Evolutionary conservation across 306 rosid species (phyloP).

Genomic region (Cucumis cinereus): DNA sequence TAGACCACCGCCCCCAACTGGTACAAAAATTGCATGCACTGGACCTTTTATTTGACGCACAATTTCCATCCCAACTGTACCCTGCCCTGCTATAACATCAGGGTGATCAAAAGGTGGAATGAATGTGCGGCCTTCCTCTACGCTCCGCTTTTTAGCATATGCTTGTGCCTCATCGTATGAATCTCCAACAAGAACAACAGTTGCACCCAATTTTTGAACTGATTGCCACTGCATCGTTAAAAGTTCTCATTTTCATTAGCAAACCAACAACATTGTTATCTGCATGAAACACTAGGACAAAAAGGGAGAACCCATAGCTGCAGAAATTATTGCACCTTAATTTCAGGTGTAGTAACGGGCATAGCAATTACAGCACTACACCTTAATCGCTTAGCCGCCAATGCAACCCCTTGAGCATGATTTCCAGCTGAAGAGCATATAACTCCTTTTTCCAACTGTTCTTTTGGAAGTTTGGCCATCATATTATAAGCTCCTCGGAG

Average conservation of each 20-base stretch:
- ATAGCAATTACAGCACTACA: conserved; percentile 77
- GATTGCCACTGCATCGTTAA: conserved; percentile 58
- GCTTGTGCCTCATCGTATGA: conserved; percentile 91
- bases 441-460: conserved; percentile 65
- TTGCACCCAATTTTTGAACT: conserved; percentile 74
- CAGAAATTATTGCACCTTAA: conserved; percentile 41
- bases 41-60: conserved; percentile 56
- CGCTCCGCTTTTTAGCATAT: conserved; percentile 60
- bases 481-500: conserved; percentile 93
- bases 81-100: conserved; percentile 86
- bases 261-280: background rate
- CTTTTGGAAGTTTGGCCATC: conserved; percentile 76
- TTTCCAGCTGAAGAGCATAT: conserved; percentile 97
- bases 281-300: background rate
- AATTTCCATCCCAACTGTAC: conserved; percentile 93
- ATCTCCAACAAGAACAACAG: conserved; percentile 76
- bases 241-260: background rate
- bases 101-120: conserved; percentile 96
- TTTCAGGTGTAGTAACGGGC: conserved; percentile 89
- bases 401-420: conserved; percentile 98
- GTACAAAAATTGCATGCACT: conserved; percentile 83
- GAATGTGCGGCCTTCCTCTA: conserved; percentile 63
- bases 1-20: conserved; percentile 96
- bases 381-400: conserved; percentile 61
- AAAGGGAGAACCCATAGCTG: background rate